These are phyloP conservation scores for Colletotrichum horii DNA, from an alignment of 2,329 filamentous ascomycete genomes.

Conservation along the genomic window DNA sequence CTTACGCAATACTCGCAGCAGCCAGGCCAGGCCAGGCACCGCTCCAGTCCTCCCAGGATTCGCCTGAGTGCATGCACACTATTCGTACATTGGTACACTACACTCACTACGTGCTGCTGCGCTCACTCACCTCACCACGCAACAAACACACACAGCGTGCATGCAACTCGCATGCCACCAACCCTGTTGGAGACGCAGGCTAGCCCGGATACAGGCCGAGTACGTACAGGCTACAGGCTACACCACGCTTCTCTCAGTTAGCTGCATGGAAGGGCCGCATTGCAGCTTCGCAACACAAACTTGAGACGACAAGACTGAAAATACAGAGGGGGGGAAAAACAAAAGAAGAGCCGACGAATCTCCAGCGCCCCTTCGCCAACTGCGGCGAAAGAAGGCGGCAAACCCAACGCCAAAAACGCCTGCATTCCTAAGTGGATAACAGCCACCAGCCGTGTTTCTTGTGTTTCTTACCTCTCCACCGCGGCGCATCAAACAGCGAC, in stretches of 20 bases:
- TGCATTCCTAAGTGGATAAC: not conserved
- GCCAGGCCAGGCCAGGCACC: not conserved
- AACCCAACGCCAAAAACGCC: not conserved
- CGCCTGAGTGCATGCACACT: not conserved
- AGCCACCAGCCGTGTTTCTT: not conserved
- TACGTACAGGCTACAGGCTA: not conserved
- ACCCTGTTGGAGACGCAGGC: not conserved
- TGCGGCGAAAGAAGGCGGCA: not conserved
- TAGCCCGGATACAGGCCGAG: conserved; percentile 2
- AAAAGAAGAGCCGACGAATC: not conserved
- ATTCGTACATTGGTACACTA: not conserved
- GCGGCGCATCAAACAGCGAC: not conserved
- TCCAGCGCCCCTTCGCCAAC: not conserved
- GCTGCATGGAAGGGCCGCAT: conserved; percentile 17
- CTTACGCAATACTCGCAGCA: not conserved
- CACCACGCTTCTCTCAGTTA: not conserved
- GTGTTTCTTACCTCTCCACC: not conserved
- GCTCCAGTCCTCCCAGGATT: not conserved
- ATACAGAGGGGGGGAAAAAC: not conserved
- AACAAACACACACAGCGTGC: not conserved
- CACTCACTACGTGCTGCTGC: not conserved
- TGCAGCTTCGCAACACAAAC: conserved; percentile 3
- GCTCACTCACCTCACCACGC: not conserved
- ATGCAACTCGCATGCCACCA: not conserved
- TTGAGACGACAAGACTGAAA: conserved; percentile 13